Evolutionary conservation across 164 flowering plant genomes (phyloP).

Genomic region (Aristolochia contorta): DNA sequence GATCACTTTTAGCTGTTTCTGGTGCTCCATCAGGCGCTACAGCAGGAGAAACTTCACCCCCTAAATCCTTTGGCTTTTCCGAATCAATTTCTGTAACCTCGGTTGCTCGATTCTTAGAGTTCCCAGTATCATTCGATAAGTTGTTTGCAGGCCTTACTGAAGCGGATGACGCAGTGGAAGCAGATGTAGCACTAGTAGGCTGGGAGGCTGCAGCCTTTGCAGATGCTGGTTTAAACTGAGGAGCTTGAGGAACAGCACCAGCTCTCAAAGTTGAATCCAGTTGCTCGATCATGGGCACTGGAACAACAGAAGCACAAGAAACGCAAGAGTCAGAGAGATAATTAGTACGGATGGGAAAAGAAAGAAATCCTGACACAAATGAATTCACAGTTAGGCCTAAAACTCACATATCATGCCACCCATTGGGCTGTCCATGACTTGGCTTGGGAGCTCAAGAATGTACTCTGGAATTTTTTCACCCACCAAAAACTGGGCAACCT

Average conservation of each 20-base stretch:
- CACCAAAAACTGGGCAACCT: conserved; percentile 88
- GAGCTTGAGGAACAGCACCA: conserved; percentile 81
- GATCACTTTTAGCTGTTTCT: conserved; percentile 20
- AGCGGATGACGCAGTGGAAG: not conserved
- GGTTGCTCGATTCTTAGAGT: not conserved
- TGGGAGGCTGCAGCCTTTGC: conserved; percentile 18
- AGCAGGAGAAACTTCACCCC: conserved; percentile 12
- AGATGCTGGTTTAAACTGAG: conserved; percentile 57
- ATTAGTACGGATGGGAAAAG: not conserved
- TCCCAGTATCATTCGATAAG: not conserved
- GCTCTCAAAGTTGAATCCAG: conserved; percentile 66
- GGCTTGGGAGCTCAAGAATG: conserved; percentile 87
- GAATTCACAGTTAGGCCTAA: not conserved
- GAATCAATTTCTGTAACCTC: not conserved
- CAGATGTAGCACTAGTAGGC: not conserved
- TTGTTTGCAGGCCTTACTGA: not conserved
- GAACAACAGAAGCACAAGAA: not conserved
- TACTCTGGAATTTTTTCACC: conserved; percentile 71
- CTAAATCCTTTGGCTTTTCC: conserved; percentile 1
- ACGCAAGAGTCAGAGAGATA: not conserved
- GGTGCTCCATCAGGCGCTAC: conserved; percentile 13
- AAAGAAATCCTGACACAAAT: not conserved
- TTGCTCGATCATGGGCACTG: conserved; percentile 98
- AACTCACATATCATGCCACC: conserved; percentile 78
- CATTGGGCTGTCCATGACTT: conserved; percentile 90